Evolutionary conservation across 2,329 filamentous ascomycete genomes (phyloP).

Genomic region (Uncinocarpus reesii): DNA sequence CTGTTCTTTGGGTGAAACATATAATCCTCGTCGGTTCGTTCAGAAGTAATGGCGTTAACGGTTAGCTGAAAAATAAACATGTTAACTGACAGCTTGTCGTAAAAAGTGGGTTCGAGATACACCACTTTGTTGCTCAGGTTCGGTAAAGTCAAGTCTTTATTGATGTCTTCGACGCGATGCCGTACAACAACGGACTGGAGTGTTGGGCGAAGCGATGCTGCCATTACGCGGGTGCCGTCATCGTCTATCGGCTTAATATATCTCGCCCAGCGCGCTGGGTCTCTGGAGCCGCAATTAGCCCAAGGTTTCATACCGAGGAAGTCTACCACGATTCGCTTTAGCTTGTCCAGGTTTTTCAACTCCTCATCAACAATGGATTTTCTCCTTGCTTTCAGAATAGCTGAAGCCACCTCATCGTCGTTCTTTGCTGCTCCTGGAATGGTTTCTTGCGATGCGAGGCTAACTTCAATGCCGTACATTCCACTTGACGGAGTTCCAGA

Average conservation of each 20-base stretch:
- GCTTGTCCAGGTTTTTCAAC: slow-evolving; percentile 53
- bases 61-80: slow-evolving; percentile 75
- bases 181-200: slow-evolving; percentile 74
- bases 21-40: slow-evolving; percentile 73
- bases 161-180: slow-evolving; percentile 62
- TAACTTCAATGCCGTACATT: slow-evolving; percentile 63
- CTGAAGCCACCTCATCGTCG: slow-evolving; percentile 17
- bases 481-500: slow-evolving; percentile 83
- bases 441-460: slow-evolving; percentile 38
- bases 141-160: slow-evolving; percentile 55
- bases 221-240: slow-evolving; percentile 41
- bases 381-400: slow-evolving; percentile 27
- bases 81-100: slow-evolving; percentile 74
- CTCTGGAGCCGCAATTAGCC: slow-evolving; percentile 52
- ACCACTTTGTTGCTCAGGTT: slow-evolving; percentile 61
- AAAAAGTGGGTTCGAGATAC: slow-evolving; percentile 67
- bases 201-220: slow-evolving; percentile 49
- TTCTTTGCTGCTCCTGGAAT: neutral
- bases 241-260: slow-evolving; percentile 56
- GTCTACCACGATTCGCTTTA: slow-evolving; percentile 55
- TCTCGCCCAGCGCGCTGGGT: slow-evolving; percentile 59
- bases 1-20: slow-evolving; percentile 72
- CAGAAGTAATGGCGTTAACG: slow-evolving; percentile 79
- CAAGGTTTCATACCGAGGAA: slow-evolving; percentile 72
- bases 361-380: slow-evolving; percentile 43